A percentile compares a stretch with the other conserved stretches of the same genome.
Conservation (phyloP, 2,329 filamentous ascomycete genomes). For the Diplodia mutila region DNA sequence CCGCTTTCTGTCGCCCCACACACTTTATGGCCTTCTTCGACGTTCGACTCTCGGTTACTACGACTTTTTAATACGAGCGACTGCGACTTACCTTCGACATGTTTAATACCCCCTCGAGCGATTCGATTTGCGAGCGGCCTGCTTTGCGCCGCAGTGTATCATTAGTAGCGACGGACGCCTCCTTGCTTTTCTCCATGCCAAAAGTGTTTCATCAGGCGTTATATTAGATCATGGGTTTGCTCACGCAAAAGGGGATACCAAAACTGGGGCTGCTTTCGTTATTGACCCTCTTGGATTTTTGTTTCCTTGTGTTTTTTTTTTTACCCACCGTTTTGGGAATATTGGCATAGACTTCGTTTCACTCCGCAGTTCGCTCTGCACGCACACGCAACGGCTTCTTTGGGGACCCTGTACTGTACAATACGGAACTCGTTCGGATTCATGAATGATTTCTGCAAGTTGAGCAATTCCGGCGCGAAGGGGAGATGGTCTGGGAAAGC, state of each 20-base stretch:
- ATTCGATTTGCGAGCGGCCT: conserved; percentile 31
- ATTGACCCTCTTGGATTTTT: conserved; percentile 5
- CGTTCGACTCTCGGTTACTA: conserved; percentile 26
- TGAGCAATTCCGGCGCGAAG: background rate
- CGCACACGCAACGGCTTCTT: conserved; percentile 24
- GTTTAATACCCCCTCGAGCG: conserved; percentile 44
- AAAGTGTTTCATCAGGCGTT: conserved; percentile 38
- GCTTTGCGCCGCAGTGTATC: conserved; percentile 27
- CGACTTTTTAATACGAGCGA: conserved; percentile 27
- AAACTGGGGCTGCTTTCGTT: conserved; percentile 32
- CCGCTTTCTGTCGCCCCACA: conserved; percentile 14
- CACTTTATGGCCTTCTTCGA: conserved; percentile 14
- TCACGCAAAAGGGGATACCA: conserved; percentile 46
- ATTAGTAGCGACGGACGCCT: conserved; percentile 39
- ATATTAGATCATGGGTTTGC: conserved; percentile 42
- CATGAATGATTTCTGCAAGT: conserved; percentile 17
- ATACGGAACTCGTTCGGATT: conserved; percentile 27
- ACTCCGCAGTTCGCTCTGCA: conserved; percentile 21
- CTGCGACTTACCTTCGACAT: conserved; percentile 27
- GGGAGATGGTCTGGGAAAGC: conserved; percentile 14
- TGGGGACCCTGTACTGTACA: conserved; percentile 18
- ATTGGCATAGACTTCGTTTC: conserved; percentile 36
- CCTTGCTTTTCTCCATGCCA: conserved; percentile 27
- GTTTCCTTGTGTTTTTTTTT: background rate
- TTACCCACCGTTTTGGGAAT: conserved; percentile 29